A percentile compares a stretch with the other conserved stretches of the same genome.
These are phyloP conservation scores for Eucalyptus marginata DNA, from an alignment of 345 rosid genomes.

Conservation along the genomic window DNA sequence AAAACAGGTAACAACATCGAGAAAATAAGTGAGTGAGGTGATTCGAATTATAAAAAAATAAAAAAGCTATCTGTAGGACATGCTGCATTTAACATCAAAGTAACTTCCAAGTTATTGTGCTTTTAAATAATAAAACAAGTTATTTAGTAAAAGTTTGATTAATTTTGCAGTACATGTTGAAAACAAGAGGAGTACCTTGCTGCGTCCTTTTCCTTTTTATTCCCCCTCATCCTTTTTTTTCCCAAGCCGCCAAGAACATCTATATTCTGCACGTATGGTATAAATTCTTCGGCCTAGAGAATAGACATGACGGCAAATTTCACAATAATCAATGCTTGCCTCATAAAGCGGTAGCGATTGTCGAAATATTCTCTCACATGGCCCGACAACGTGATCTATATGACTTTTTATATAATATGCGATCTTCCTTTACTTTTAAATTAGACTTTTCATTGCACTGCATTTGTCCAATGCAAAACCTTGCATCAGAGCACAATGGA, in stretches of 20 bases:
- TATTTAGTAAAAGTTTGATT: neutral
- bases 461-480: neutral
- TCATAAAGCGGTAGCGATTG: too few species aligned
- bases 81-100: neutral
- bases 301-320: neutral
- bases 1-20: too few species aligned
- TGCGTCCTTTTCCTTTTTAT: neutral
- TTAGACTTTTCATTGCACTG: too few species aligned
- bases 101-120: neutral
- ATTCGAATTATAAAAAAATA: neutral
- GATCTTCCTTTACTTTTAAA: neutral
- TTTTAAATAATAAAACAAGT: neutral
- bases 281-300: neutral
- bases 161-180: neutral
- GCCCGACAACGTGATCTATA: rapidly evolving
- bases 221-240: neutral
- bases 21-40: neutral
- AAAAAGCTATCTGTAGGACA: neutral
- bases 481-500: neutral
- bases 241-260: neutral
- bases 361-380: neutral
- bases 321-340: neutral
- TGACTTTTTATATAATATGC: too few species aligned
- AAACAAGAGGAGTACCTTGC: neutral
- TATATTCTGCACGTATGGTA: neutral